Evolutionary conservation across 768 basidiomycete genomes (phyloP).

Genomic region (Rhodotorula babjevae): DNA sequence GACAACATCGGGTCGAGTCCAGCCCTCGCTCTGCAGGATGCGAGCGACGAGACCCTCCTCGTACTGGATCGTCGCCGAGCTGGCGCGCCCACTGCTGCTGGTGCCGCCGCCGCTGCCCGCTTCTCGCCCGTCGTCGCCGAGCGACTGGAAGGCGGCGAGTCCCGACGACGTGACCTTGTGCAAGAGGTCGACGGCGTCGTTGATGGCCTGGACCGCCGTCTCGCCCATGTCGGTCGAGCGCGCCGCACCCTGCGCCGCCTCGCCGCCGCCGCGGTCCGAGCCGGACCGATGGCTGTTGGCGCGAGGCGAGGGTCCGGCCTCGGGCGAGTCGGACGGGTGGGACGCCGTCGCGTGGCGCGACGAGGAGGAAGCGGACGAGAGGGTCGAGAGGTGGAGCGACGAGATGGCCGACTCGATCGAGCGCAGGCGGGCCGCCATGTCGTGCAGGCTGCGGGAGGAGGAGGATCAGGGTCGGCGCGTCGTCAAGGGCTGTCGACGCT

Average conservation of each 20-base stretch:
- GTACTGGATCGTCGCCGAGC: neutral
- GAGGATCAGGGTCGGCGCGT: neutral
- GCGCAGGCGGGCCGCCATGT: slow-evolving; percentile 7
- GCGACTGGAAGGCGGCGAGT: neutral
- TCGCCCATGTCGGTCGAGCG: neutral
- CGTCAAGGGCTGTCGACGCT: too few species aligned
- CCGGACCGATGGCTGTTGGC: too few species aligned
- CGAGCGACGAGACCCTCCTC: neutral
- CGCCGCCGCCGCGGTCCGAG: neutral
- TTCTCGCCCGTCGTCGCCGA: neutral
- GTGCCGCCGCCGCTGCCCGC: too few species aligned
- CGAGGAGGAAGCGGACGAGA: neutral
- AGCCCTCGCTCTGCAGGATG: neutral
- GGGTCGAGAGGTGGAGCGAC: neutral
- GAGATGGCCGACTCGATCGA: slow-evolving; percentile 14
- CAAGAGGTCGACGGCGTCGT: slow-evolving; percentile 1
- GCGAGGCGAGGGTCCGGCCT: neutral
- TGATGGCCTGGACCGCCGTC: slow-evolving; percentile 1
- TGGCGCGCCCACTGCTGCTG: too few species aligned
- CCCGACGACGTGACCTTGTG: neutral
- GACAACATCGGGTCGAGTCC: neutral
- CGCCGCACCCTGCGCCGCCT: neutral
- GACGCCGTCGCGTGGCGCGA: neutral
- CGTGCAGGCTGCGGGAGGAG: neutral
- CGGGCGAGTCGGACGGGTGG: neutral